Base-by-base conservation (phyloP, 306 rosid species). In the Vigna mungo region DNA sequence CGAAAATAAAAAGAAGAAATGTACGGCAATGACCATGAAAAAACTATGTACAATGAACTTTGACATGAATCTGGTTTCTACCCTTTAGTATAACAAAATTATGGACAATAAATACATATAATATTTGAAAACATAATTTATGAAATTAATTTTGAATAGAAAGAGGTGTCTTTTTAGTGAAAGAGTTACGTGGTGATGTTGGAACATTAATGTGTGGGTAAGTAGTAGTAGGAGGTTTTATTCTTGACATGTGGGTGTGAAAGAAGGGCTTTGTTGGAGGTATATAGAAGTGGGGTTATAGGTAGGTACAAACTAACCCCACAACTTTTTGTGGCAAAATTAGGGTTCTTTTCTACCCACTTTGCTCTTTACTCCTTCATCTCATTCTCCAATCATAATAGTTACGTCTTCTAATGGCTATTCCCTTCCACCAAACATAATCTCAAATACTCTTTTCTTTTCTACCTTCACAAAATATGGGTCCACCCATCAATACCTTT, bases 391-490 rank as follows among this genome's bases (percentile, higher is more conserved):
- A 61, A 67, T 81, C 69, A 44, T 63, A 69, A 36, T 64, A 75
- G 79, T 82, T 81, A 81, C 86, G 84, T 82, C 83, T 82, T 64
- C 16, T 27, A 14, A 75, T 21, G 73, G 82, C 49, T 53, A 85
- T 77, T 81, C 75, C 74, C 65, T 23, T 64, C 64, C 85, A 71
- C 52, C 72, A 64, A 79, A 66, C 54, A 81, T 68, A 73, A 67
- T 58, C 72, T 20, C 59, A 44, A 44, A 10, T 30, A 76, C 61
- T 75, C 76, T 71, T 71, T 82, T 55, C 77, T 58, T 77, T 62
- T 25, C 52, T 58, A 59, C 8, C 80, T 62, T 13, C 5, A 44
- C 13, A 43, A 15, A 8, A 6, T 20, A 10, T 17, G 86, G 86
- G 81, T 13, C 88, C 81, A 62, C 81, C 15, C 3, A 25, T 25